phyloP scores from a whole-genome alignment of 345 rosid genomes.

The Lepidium africanum region DNA sequence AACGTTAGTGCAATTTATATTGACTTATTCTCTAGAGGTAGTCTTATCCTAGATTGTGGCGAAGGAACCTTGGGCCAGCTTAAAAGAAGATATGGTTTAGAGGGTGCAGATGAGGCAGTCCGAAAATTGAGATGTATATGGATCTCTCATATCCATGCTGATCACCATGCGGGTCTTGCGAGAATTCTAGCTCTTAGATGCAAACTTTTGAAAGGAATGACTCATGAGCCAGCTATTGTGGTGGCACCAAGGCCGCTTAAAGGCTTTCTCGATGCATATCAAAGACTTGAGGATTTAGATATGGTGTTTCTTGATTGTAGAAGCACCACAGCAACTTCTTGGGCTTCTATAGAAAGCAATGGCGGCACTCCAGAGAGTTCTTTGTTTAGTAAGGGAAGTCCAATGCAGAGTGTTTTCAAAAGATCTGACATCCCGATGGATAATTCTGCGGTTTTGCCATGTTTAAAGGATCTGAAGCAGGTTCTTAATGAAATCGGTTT shows the following conservation, averaged over 20 bases:
- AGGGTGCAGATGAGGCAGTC: constrained; percentile 65
- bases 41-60: constrained; percentile 84
- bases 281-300: constrained; percentile 84
- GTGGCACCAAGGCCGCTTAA: constrained; percentile 74
- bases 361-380: constrained; percentile 18
- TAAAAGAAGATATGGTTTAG: constrained; percentile 83
- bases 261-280: constrained; percentile 77
- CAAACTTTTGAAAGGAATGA: constrained; percentile 49
- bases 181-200: constrained; percentile 77
- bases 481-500: constrained; percentile 58
- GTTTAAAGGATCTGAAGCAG: constrained; percentile 45
- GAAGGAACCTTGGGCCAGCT: constrained; percentile 96
- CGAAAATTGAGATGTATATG: constrained; percentile 65
- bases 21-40: constrained; percentile 69
- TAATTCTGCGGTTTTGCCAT: constrained; percentile 29
- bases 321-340: constrained; percentile 54
- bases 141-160: constrained; percentile 98
- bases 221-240: constrained; percentile 75
- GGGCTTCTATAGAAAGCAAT: constrained; percentile 42
- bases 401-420: constrained; percentile 68
- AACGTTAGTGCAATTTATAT: constrained; percentile 73
- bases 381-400: constrained; percentile 54
- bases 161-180: constrained; percentile 86
- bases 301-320: constrained; percentile 86
- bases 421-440: constrained; percentile 40